Evolutionary conservation across 306 rosid species (phyloP).

Genomic region (Cyclanthera cordifolia): DNA sequence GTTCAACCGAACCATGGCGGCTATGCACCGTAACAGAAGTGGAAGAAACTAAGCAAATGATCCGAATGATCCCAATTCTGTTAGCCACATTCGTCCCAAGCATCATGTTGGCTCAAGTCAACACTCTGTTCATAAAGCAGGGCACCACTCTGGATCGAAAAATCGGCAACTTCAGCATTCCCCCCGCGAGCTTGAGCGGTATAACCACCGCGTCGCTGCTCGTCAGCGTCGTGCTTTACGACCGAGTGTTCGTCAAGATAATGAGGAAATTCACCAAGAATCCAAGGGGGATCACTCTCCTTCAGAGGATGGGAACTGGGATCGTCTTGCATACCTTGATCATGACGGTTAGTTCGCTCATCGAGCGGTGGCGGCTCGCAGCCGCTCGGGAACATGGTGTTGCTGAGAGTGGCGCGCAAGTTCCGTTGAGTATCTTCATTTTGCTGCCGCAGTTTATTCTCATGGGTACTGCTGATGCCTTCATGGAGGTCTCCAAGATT

Average conservation of each 20-base stretch:
- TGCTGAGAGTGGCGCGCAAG: constrained; percentile 6
- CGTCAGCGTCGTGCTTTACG: constrained; percentile 21
- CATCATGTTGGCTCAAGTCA: constrained; percentile 16
- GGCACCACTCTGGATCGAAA: constrained; percentile 17
- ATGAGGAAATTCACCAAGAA: constrained; percentile 15
- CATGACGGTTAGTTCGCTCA: constrained; percentile 10
- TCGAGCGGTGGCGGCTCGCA: constrained; percentile 9
- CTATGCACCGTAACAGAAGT: constrained; percentile 22
- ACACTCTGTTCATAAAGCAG: constrained; percentile 19
- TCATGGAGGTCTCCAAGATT: constrained; percentile 14
- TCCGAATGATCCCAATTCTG: constrained; percentile 16
- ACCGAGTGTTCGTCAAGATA: constrained; percentile 13
- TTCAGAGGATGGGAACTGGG: constrained; percentile 19
- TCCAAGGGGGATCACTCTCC: constrained; percentile 21
- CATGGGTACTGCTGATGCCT: constrained; percentile 19
- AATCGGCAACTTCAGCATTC: constrained; percentile 18
- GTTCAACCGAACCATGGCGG: constrained; percentile 14
- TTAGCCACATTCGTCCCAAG: constrained; percentile 12
- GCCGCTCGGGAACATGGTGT: constrained; percentile 3
- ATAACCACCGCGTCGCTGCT: constrained; percentile 21
- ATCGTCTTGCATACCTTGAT: constrained; percentile 13
- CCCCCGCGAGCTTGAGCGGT: constrained; percentile 19
- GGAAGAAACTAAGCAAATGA: constrained; percentile 21
- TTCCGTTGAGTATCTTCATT: constrained; percentile 19
- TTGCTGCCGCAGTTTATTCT: constrained; percentile 19